phyloP scores from a whole-genome alignment of 2,329 filamentous ascomycete species.

The Colletotrichum euphorbiae region DNA sequence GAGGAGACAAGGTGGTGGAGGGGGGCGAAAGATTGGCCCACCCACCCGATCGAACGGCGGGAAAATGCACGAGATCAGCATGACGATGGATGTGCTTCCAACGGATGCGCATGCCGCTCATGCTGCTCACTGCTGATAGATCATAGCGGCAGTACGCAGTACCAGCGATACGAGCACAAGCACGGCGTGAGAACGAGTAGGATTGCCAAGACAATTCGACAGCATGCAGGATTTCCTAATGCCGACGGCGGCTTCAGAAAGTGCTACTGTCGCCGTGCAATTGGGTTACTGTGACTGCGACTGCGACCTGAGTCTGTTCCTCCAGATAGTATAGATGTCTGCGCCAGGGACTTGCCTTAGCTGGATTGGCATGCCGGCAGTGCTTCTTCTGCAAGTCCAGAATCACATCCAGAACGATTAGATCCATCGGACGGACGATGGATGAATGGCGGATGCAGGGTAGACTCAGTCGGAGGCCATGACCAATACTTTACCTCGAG shows the following conservation, averaged over 20 bases:
- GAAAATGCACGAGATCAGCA: background rate
- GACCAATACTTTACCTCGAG: background rate
- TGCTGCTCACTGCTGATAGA: slow-evolving; percentile 9
- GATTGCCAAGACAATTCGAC: background rate
- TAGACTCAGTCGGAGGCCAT: background rate
- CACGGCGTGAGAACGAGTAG: no score
- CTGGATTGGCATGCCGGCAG: background rate
- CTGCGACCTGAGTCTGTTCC: background rate
- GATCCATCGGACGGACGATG: slow-evolving; percentile 13
- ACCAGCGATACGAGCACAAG: background rate
- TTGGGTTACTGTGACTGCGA: background rate
- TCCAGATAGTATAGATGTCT: no score
- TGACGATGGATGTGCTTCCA: no score
- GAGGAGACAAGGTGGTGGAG: background rate
- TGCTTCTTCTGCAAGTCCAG: background rate
- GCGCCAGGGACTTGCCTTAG: background rate
- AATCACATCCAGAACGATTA: background rate
- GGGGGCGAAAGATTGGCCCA: slow-evolving; percentile 24
- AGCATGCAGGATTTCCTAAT: background rate
- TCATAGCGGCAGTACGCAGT: background rate
- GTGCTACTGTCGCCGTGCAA: background rate
- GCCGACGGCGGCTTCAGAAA: background rate
- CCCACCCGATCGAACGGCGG: slow-evolving; percentile 22
- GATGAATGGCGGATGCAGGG: background rate
- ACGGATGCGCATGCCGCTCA: no score